phyloP scores from a whole-genome alignment of 768 basidiomycete species.

The Boletellus emodensis region DNA sequence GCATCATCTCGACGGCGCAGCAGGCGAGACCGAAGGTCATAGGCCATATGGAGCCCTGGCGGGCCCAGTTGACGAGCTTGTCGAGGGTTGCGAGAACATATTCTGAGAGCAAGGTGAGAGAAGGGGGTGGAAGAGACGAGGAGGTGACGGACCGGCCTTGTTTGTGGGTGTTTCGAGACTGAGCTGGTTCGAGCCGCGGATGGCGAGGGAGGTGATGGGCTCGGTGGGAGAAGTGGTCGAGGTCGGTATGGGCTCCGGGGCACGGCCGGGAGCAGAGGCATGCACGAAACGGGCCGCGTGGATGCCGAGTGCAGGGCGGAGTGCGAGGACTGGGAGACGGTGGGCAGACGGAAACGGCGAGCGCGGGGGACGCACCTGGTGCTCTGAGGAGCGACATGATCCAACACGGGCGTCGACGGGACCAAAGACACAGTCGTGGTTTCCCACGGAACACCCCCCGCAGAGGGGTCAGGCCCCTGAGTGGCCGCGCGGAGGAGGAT shows the following conservation, averaged over 20 bases:
- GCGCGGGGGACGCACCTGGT: slow-evolving; percentile 33
- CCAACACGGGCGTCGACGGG: neutral
- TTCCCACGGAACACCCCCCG: slow-evolving; percentile 17
- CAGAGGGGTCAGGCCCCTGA: slow-evolving; percentile 18
- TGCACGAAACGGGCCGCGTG: slow-evolving; percentile 53
- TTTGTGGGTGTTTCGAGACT: slow-evolving; percentile 88
- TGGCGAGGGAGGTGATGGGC: slow-evolving; percentile 69
- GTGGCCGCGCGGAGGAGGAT: neutral
- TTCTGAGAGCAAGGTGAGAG: slow-evolving; percentile 46
- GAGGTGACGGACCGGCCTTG: slow-evolving; percentile 63
- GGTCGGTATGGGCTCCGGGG: slow-evolving; percentile 39
- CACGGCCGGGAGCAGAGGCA: slow-evolving; percentile 43
- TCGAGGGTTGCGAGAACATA: slow-evolving; percentile 96
- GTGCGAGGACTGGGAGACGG: slow-evolving; percentile 9
- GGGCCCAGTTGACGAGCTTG: slow-evolving; percentile 95
- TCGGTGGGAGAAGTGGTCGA: slow-evolving; percentile 42
- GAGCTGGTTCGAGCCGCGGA: slow-evolving; percentile 76
- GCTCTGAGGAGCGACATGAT: slow-evolving; percentile 45
- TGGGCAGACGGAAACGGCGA: slow-evolving; percentile 30
- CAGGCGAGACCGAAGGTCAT: slow-evolving; percentile 99
- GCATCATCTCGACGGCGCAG: slow-evolving; percentile 99
- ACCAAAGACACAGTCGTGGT: neutral
- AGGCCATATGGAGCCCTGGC: slow-evolving; percentile 99
- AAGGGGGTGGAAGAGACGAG: neutral
- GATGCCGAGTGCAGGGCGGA: slow-evolving; percentile 43